phyloP scores from a whole-genome alignment of 2,329 filamentous ascomycete species.

The Sclerotinia sclerotiorum region DNA sequence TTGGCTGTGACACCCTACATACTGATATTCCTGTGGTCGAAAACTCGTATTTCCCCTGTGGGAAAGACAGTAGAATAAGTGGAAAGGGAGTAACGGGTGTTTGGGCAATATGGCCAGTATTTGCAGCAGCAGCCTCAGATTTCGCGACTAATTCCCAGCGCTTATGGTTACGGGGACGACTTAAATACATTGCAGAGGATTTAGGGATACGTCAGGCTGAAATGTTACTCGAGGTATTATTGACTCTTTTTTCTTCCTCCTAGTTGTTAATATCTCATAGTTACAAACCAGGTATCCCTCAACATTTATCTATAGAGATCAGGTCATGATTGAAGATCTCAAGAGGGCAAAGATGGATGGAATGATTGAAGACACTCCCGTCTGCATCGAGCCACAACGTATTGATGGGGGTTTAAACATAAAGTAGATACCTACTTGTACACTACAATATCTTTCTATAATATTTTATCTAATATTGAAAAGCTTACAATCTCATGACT shows the following conservation, averaged over 20 bases:
- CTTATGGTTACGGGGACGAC: slow-evolving; percentile 29
- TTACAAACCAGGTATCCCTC: slow-evolving; percentile 16
- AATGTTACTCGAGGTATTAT: slow-evolving; percentile 29
- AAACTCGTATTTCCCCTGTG: slow-evolving; percentile 52
- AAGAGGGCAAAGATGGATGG: neutral
- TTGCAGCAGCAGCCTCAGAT: slow-evolving; percentile 31
- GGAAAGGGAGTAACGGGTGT: slow-evolving; percentile 31
- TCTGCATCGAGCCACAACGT: too few species aligned
- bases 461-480: too few species aligned
- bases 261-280: neutral
- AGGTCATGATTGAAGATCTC: neutral
- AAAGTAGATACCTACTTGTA: neutral
- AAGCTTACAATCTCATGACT: too few species aligned
- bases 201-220: slow-evolving; percentile 34
- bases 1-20: slow-evolving; percentile 48
- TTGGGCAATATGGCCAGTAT: slow-evolving; percentile 35
- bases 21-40: slow-evolving; percentile 31
- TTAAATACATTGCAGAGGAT: slow-evolving; percentile 31
- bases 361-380: neutral
- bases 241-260: neutral
- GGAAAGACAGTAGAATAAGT: slow-evolving; percentile 41
- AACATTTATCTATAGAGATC: slow-evolving; percentile 13
- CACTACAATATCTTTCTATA: too few species aligned
- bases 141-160: slow-evolving; percentile 31
- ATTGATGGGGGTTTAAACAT: neutral